Base-by-base conservation (phyloP, 75 land plant genomes). In the Selaginella tamariscina region DNA sequence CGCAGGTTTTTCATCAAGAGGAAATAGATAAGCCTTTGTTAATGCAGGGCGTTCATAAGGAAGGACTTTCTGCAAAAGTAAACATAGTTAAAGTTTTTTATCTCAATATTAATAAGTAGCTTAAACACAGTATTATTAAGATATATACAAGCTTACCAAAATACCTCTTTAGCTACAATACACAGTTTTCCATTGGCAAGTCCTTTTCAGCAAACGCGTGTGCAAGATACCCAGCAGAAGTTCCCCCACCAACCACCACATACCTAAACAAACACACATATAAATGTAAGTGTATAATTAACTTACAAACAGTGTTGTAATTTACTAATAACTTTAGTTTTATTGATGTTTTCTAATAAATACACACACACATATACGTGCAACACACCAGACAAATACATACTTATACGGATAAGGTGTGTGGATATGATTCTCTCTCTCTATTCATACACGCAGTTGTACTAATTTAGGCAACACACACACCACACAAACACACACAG, bases 41-140 rank as follows among this genome's bases (percentile, higher is more conserved):
- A 92, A 78, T 49, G 97, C 97, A 27, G 97, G 97, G 23, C 97
- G 82, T 73, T 92, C 97, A 67, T 92, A 92, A 24, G 97, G 97
- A 29, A 89, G 82, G 70, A 82, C 78, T 56, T 83, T 81, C 94
- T 89, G 78, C 54, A 71, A 31, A 54, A 67, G 21, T 21, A 22
- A 67, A 65, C 11, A 65, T 20, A 60, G 64, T 60, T 23, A 23
- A 23, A 18, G 9, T 23, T 9, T 18, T 13, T 18, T 15, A 9
- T 23, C 11, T 60, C 20, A 49, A 49, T 11, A 49, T 49, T 11
- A 11, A 49, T 49, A 11, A 49, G 54, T 20, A 49, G 18, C 54
- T 49, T 18, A 59, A 29, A 59, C 27, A 18, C 66, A 1, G 30
- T 31, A 65, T 29, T 24, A 13, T 22, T 9, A 27, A 27, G 21